Evolutionary conservation across 2,329 filamentous ascomycete species (phyloP).

Genomic region (Neoscytalidium dimidiatum): DNA sequence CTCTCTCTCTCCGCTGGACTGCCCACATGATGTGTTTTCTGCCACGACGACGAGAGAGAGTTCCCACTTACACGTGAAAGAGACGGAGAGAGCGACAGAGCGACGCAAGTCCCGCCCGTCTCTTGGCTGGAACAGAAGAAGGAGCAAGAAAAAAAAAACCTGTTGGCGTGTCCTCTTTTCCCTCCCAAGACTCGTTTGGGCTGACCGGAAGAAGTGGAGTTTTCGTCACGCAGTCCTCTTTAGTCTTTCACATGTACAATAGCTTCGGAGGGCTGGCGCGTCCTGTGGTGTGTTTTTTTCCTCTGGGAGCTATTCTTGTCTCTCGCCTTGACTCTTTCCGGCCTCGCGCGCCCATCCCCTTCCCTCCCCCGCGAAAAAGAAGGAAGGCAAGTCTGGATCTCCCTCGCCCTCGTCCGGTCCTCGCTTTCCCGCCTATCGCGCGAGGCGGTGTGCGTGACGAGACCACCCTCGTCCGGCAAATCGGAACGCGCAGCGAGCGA

Average conservation of each 20-base stretch:
- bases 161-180: background rate
- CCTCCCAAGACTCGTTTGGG: background rate
- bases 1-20: too few species aligned
- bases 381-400: background rate
- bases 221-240: too few species aligned
- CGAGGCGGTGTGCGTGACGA: background rate
- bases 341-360: too few species aligned
- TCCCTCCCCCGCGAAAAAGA: too few species aligned
- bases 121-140: background rate
- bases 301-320: background rate
- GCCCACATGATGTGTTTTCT: too few species aligned
- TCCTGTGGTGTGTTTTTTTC: background rate
- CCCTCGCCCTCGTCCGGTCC: background rate
- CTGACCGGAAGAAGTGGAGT: conserved; percentile 14
- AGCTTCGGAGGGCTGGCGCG: too few species aligned
- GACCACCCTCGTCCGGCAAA: background rate
- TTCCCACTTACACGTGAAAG: too few species aligned
- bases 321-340: background rate
- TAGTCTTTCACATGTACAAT: too few species aligned
- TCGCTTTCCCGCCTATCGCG: background rate
- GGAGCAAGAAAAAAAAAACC: too few species aligned
- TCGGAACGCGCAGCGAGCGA: background rate
- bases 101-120: background rate
- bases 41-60: too few species aligned
- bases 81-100: too few species aligned